A percentile compares a stretch with the other conserved stretches of the same genome.
These are phyloP conservation scores for Yamadazyma sp. DNA, from an alignment of 1,139 yeast species.

Conservation along the genomic window DNA sequence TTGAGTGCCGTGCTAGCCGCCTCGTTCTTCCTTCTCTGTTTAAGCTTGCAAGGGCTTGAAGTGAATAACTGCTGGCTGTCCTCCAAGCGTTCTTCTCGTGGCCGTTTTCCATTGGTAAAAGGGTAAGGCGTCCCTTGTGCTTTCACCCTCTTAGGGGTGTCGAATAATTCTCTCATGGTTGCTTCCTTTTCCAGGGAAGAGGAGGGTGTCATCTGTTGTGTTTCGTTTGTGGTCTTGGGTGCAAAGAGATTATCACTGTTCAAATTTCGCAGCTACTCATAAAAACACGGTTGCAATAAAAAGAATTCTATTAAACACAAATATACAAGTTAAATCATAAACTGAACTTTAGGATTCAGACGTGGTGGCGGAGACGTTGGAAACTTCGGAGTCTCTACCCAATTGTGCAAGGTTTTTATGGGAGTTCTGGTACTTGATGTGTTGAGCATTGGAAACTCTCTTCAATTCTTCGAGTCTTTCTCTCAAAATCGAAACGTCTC, in stretches of 20 bases:
- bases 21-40: slow-evolving; percentile 3
- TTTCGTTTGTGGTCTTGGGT: neutral
- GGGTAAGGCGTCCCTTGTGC: neutral
- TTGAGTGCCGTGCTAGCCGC: too few relatives aligned
- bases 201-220: too few relatives aligned
- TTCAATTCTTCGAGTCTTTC: slow-evolving; percentile 61
- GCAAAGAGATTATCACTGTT: too few relatives aligned
- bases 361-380: neutral
- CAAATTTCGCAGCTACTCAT: too few relatives aligned
- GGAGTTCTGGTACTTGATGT: slow-evolving; percentile 25
- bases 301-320: neutral
- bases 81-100: neutral
- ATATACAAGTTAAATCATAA: neutral
- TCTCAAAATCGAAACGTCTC: slow-evolving; percentile 66
- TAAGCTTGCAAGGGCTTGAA: slow-evolving; percentile 6
- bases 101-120: neutral
- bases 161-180: too few relatives aligned
- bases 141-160: too few relatives aligned
- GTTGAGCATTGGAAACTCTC: slow-evolving; percentile 51
- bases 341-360: neutral
- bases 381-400: slow-evolving; percentile 2
- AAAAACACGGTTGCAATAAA: neutral
- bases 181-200: too few relatives aligned
- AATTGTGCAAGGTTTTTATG: slow-evolving; percentile 18
- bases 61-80: neutral